Evolutionary conservation across 768 basidiomycete species (phyloP).

Genomic region (Lactarius quietus): DNA sequence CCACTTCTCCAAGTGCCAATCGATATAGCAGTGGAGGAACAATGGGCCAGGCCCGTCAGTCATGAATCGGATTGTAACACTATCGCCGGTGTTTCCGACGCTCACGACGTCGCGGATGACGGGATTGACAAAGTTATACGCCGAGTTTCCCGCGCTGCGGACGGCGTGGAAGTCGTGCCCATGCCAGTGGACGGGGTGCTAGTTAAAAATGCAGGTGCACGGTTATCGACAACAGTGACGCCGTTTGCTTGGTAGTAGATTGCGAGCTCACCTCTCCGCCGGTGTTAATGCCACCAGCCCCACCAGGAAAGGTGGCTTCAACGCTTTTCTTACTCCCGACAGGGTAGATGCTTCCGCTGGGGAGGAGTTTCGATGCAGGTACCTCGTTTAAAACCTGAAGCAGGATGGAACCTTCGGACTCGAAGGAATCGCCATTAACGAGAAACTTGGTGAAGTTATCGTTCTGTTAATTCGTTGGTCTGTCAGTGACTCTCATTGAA

Average conservation of each 20-base stretch:
- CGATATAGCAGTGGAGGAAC: constrained; percentile 33
- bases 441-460: constrained; percentile 27
- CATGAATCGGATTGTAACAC: constrained; percentile 29
- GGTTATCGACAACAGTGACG: too few species aligned
- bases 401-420: constrained; percentile 47
- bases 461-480: neutral
- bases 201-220: too few species aligned
- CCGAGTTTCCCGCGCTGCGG: constrained; percentile 14
- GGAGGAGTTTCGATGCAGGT: too few species aligned
- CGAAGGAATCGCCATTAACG: constrained; percentile 37
- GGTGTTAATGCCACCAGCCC: neutral
- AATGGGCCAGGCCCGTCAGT: constrained; percentile 32
- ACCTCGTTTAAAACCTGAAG: constrained; percentile 55
- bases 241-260: too few species aligned
- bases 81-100: constrained; percentile 15
- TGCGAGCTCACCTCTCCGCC: neutral
- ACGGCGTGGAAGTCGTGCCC: constrained; percentile 22
- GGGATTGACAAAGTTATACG: constrained; percentile 35
- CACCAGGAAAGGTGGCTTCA: constrained; percentile 34
- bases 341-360: neutral
- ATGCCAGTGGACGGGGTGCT: constrained; percentile 10
- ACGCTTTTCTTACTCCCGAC: constrained; percentile 39
- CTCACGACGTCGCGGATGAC: constrained; percentile 43
- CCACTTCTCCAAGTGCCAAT: constrained; percentile 28
- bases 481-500: neutral